A percentile compares a stretch with the other conserved stretches of the same genome.
phyloP scores from a whole-genome alignment of 352 stramenopile genomes.

The Lagenidium giganteum region DNA sequence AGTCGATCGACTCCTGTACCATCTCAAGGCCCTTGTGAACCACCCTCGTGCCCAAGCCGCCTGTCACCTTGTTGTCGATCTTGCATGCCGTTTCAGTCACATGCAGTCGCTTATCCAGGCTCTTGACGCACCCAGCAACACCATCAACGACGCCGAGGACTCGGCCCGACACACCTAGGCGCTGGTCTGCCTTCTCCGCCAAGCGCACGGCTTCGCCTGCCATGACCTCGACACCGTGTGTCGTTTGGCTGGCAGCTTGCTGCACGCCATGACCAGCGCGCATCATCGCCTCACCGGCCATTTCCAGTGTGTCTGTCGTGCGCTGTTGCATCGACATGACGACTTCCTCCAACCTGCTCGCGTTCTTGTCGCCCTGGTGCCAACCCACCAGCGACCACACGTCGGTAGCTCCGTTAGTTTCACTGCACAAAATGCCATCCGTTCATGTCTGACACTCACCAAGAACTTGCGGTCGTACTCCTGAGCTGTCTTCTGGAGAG shows the following conservation, averaged over 20 bases:
- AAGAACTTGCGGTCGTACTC: constrained; percentile 59
- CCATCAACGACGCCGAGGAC: constrained; percentile 17
- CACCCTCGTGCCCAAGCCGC: constrained; percentile 45
- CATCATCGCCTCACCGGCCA: constrained; percentile 9
- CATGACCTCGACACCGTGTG: constrained; percentile 23
- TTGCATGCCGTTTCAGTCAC: constrained; percentile 47
- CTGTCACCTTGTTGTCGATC: constrained; percentile 61
- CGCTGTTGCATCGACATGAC: constrained; percentile 50
- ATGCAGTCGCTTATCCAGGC: constrained; percentile 45
- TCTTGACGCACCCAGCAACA: constrained; percentile 43
- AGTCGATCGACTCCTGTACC: constrained; percentile 54
- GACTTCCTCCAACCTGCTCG: constrained; percentile 22
- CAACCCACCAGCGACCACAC: no score
- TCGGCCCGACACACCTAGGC: constrained; percentile 36
- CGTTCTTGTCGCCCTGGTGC: no score
- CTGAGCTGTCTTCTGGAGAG: constrained; percentile 36
- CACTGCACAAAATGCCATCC: no score
- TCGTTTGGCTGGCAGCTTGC: constrained; percentile 12
- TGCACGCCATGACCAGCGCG: no score
- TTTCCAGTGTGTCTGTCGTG: constrained; percentile 51
- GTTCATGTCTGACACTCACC: no score
- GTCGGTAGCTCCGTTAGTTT: no score
- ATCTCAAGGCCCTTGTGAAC: constrained; percentile 54
- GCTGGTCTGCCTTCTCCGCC: constrained; percentile 48
- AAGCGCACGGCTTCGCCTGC: constrained; percentile 37